These are phyloP conservation scores for Clarireedia hainanense DNA, from an alignment of 2,329 filamentous ascomycete species.

Conservation along the genomic window DNA sequence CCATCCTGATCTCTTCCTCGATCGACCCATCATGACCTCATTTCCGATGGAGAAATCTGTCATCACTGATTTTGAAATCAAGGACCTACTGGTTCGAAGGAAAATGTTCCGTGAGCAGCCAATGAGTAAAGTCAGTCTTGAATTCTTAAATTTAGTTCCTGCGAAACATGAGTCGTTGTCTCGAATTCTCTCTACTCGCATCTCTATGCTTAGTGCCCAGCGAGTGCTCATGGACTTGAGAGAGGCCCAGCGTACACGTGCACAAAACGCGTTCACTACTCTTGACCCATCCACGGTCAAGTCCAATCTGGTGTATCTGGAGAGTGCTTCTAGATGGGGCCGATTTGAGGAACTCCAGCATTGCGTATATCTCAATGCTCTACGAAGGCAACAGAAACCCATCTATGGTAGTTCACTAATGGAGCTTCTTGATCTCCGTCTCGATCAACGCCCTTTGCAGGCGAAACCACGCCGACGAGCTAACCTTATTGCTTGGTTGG, in stretches of 20 bases:
- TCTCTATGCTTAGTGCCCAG: constrained; percentile 62
- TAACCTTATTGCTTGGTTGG: constrained; percentile 66
- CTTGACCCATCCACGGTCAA: constrained; percentile 60
- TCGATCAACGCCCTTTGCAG: constrained; percentile 49
- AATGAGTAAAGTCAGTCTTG: constrained; percentile 59
- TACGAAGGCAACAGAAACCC: constrained; percentile 71
- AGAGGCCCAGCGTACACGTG: constrained; percentile 58
- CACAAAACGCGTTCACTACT: constrained; percentile 45
- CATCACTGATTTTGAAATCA: constrained; percentile 63
- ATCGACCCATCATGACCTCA: constrained; percentile 91
- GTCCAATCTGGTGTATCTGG: constrained; percentile 64
- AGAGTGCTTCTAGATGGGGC: constrained; percentile 60
- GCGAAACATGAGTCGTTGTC: constrained; percentile 62
- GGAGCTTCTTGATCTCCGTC: constrained; percentile 61
- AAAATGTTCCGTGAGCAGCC: constrained; percentile 54
- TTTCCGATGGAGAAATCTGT: constrained; percentile 84
- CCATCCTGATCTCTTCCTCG: constrained; percentile 93
- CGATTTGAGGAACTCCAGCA: constrained; percentile 74
- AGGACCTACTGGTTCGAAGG: constrained; percentile 61
- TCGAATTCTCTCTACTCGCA: constrained; percentile 42
- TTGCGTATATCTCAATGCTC: constrained; percentile 70
- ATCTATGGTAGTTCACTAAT: constrained; percentile 76
- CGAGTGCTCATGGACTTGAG: constrained; percentile 61
- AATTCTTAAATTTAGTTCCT: constrained; percentile 73
- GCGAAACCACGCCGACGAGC: constrained; percentile 52